These are phyloP conservation scores for Trifolium dubium DNA, from an alignment of 306 rosid genomes.

Conservation along the genomic window DNA sequence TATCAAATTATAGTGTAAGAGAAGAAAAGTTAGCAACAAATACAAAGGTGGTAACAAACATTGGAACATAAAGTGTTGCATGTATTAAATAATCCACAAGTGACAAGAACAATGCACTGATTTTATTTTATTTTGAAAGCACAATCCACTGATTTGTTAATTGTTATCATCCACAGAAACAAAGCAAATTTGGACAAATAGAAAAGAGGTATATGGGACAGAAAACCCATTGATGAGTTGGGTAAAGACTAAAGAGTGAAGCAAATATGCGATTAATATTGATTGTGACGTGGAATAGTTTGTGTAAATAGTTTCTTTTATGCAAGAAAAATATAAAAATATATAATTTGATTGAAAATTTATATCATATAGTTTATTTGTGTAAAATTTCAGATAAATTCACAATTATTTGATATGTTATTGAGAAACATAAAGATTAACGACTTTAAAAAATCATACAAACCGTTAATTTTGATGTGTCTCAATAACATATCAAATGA, in stretches of 20 bases:
- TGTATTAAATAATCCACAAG: constrained; percentile 26
- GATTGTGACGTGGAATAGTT: neutral
- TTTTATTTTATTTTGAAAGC: constrained; percentile 19
- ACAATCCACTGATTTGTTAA: constrained; percentile 4
- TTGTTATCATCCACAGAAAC: constrained; percentile 35
- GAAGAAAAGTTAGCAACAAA: constrained; percentile 7
- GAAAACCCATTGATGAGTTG: constrained; percentile 2
- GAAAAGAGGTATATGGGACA: constrained; percentile 27
- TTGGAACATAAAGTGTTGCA: constrained; percentile 26
- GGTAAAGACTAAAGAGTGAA: neutral
- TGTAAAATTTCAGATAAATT: too few relatives aligned
- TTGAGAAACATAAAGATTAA: too few relatives aligned
- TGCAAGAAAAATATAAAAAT: too few relatives aligned
- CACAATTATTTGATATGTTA: too few relatives aligned
- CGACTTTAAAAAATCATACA: too few relatives aligned
- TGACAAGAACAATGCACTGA: constrained; percentile 35
- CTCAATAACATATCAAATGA: too few relatives aligned
- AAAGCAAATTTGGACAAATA: constrained; percentile 32
- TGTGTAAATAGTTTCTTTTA: neutral
- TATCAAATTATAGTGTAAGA: neutral
- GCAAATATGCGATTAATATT: constrained; percentile 10
- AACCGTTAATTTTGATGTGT: too few relatives aligned
- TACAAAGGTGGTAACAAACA: neutral
- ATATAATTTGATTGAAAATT: too few relatives aligned
- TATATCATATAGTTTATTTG: too few relatives aligned